Evolutionary conservation across 2,329 filamentous ascomycete genomes (phyloP).

Genomic region (Mycosphaerella arachidis): DNA sequence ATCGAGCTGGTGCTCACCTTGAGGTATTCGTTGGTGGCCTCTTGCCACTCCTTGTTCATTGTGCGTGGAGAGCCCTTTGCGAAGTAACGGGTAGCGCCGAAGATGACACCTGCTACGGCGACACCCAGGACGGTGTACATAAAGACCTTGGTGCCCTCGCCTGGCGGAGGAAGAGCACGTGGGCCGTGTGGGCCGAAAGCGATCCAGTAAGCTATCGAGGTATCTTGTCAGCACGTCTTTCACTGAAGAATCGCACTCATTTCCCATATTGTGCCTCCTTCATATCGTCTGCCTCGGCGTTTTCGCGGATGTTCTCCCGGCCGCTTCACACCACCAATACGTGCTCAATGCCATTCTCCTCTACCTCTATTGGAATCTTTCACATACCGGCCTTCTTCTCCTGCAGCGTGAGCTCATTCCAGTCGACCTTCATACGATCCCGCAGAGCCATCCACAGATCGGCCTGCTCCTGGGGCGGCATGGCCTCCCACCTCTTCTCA

Average conservation of each 20-base stretch:
- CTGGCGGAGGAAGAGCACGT: constrained; percentile 75
- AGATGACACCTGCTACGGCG: constrained; percentile 63
- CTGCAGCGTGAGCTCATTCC: constrained; percentile 88
- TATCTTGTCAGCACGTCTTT: not conserved
- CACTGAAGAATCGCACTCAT: not conserved
- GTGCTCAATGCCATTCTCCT: not conserved
- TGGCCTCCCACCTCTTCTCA: constrained; percentile 97
- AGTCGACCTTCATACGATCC: constrained; percentile 98
- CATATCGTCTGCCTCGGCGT: not conserved
- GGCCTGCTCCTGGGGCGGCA: constrained; percentile 98
- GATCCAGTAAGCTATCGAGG: constrained; percentile 84
- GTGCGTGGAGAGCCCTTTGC: constrained; percentile 71
- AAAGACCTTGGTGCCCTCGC: constrained; percentile 75
- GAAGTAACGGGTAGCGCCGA: constrained; percentile 66
- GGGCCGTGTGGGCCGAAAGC: constrained; percentile 96
- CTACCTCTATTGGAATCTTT: not conserved
- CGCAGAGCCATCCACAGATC: constrained; percentile 98
- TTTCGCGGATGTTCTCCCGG: not conserved
- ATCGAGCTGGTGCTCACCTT: constrained; percentile 58
- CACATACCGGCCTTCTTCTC: constrained; percentile 89
- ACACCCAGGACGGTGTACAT: constrained; percentile 68
- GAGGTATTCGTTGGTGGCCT: constrained; percentile 89
- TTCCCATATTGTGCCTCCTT: not conserved
- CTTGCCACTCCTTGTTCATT: constrained; percentile 97
- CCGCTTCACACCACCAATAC: constrained; percentile 1